Percentiles rank a stretch among this genome's conserved stretches.
Evolutionary conservation across 2,329 filamentous ascomycete genomes (phyloP).

Genomic region (Penicillium sp.): DNA sequence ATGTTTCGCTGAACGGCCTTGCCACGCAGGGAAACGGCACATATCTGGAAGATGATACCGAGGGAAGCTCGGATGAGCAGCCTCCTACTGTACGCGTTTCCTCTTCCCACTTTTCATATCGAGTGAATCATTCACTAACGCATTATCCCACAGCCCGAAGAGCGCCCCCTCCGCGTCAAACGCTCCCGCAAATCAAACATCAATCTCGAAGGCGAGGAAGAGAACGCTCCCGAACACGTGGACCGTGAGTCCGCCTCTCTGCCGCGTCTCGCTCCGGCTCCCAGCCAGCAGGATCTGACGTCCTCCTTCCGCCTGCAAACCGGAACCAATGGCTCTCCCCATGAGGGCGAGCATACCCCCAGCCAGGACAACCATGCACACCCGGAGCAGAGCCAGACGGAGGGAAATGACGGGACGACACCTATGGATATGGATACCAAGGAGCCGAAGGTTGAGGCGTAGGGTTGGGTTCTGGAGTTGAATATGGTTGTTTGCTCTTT

Average conservation of each 20-base stretch:
- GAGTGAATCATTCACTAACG: neutral
- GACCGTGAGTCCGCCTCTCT: slow-evolving; percentile 20
- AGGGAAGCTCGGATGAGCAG: slow-evolving; percentile 43
- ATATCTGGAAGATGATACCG: slow-evolving; percentile 41
- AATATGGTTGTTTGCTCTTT: neutral
- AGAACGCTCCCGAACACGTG: slow-evolving; percentile 19
- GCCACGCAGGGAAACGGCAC: slow-evolving; percentile 20
- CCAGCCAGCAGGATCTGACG: slow-evolving; percentile 35
- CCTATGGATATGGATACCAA: slow-evolving; percentile 38
- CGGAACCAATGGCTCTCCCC: slow-evolving; percentile 25
- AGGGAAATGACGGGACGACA: slow-evolving; percentile 25
- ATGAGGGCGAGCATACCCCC: slow-evolving; percentile 23
- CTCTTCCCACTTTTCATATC: too few relatives aligned
- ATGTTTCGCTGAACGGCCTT: slow-evolving; percentile 23
- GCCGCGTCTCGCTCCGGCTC: slow-evolving; percentile 34
- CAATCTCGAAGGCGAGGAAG: slow-evolving; percentile 23
- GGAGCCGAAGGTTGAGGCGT: slow-evolving; percentile 32
- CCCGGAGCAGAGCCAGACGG: slow-evolving; percentile 12
- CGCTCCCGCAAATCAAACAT: slow-evolving; percentile 39
- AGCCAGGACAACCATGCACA: slow-evolving; percentile 13
- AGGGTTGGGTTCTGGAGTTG: neutral
- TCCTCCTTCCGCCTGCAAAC: slow-evolving; percentile 36
- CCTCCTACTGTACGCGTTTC: slow-evolving; percentile 37
- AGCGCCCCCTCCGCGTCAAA: slow-evolving; percentile 44
- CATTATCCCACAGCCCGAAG: slow-evolving; percentile 36